These are phyloP conservation scores for Linum usitatissimum DNA, from an alignment of 345 rosid genomes.

Conservation along the genomic window DNA sequence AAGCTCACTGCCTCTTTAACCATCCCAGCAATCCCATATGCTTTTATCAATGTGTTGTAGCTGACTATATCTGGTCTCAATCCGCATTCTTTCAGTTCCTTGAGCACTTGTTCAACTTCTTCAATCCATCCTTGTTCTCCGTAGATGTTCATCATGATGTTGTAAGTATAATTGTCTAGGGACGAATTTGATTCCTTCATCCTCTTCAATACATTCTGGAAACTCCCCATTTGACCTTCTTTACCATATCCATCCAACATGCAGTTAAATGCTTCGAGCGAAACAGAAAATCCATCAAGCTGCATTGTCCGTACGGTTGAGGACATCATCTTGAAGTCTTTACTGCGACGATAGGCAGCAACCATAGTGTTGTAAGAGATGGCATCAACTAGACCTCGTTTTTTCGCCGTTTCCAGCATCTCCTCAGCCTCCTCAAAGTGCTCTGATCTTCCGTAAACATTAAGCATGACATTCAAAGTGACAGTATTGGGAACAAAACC, in stretches of 20 bases:
- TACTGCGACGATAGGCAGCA: slow-evolving; percentile 60
- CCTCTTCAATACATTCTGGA: slow-evolving; percentile 52
- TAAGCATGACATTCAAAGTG: slow-evolving; percentile 68
- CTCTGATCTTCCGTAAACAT: slow-evolving; percentile 77
- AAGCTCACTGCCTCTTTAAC: slow-evolving; percentile 72
- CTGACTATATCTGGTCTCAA: slow-evolving; percentile 69
- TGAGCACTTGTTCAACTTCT: slow-evolving; percentile 51
- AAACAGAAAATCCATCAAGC: slow-evolving; percentile 72
- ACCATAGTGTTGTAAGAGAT: slow-evolving; percentile 76
- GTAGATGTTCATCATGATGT: slow-evolving; percentile 79
- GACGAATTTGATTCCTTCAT: slow-evolving; percentile 49
- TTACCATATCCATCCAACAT: slow-evolving; percentile 82
- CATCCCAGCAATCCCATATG: slow-evolving; percentile 91
- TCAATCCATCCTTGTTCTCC: slow-evolving; percentile 77
- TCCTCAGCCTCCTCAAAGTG: slow-evolving; percentile 53
- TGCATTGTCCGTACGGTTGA: slow-evolving; percentile 60
- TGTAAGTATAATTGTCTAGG: slow-evolving; percentile 62
- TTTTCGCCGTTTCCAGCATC: slow-evolving; percentile 52
- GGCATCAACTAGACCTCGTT: slow-evolving; percentile 59
- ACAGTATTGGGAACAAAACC: slow-evolving; percentile 61
- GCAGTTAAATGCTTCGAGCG: slow-evolving; percentile 84
- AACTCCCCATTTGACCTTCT: slow-evolving; percentile 65
- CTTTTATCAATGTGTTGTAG: slow-evolving; percentile 89
- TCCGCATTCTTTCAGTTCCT: slow-evolving; percentile 52
- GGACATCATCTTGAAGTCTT: slow-evolving; percentile 52